Evolutionary conservation across 345 rosid species (phyloP).

Genomic region (Carallia pectinifolia): DNA sequence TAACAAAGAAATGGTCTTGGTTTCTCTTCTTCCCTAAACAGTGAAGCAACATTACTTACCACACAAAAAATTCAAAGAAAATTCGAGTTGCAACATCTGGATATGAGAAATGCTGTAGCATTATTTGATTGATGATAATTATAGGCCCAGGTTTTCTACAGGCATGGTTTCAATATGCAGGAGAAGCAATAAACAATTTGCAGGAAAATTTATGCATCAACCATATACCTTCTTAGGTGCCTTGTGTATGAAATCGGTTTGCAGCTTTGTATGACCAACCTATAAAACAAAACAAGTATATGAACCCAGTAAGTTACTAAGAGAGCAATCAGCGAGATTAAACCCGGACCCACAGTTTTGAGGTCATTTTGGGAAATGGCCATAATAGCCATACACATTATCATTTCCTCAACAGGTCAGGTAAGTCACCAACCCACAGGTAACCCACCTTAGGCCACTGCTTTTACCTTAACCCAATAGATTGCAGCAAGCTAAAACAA

Average conservation of each 20-base stretch:
- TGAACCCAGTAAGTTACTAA: not conserved
- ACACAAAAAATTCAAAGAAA: too few species aligned
- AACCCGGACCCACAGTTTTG: not conserved
- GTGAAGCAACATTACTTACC: too few species aligned
- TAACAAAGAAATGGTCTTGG: too few species aligned
- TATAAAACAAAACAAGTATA: conserved; percentile 29
- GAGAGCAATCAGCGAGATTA: not conserved
- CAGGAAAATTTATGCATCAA: too few species aligned
- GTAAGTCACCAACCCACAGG: conserved; percentile 2
- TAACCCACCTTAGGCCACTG: not conserved
- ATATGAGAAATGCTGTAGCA: too few species aligned
- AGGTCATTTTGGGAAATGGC: not conserved
- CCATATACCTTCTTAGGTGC: conserved; percentile 60
- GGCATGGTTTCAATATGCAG: too few species aligned
- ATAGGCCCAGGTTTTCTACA: too few species aligned
- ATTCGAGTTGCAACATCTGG: too few species aligned
- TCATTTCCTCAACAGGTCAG: not conserved
- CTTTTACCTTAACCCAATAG: not conserved
- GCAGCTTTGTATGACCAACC: conserved; percentile 62
- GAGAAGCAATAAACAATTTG: too few species aligned
- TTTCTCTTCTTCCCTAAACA: too few species aligned
- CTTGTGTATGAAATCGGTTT: conserved; percentile 70
- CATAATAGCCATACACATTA: not conserved
- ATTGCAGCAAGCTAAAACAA: not conserved
- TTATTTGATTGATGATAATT: too few species aligned